These are phyloP conservation scores for Cystobasidiaceae sp. DNA, from an alignment of 1,284 basidiomycete genomes.

Conservation along the genomic window DNA sequence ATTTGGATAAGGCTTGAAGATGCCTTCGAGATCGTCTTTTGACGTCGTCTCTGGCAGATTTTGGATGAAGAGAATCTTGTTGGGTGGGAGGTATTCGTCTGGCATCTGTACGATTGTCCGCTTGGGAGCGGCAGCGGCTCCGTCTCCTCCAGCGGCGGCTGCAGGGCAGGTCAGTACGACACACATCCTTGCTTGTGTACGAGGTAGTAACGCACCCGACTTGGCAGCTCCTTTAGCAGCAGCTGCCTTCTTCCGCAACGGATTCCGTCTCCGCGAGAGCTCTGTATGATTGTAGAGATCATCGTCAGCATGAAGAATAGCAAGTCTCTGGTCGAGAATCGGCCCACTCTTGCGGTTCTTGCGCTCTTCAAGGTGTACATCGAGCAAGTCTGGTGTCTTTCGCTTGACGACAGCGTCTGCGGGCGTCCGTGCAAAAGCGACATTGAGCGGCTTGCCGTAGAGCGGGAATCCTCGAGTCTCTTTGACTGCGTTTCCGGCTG, in stretches of 20 bases:
- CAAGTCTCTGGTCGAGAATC: background rate
- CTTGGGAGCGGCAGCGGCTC: constrained; percentile 32
- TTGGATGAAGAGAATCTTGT: constrained; percentile 97
- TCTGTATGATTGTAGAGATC: constrained; percentile 51
- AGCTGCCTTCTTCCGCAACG: constrained; percentile 73
- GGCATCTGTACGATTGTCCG: constrained; percentile 60
- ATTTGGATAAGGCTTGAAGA: constrained; percentile 88
- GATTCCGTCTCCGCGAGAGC: constrained; percentile 74
- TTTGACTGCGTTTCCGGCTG: constrained; percentile 78
- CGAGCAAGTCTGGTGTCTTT: constrained; percentile 59
- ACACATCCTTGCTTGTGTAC: too few species aligned
- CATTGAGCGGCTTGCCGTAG: constrained; percentile 96
- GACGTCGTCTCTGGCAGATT: constrained; percentile 81
- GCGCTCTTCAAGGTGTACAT: constrained; percentile 67
- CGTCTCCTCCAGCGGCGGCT: constrained; percentile 64
- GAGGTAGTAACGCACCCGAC: constrained; percentile 32
- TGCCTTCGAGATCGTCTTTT: constrained; percentile 77
- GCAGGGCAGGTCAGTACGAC: background rate
- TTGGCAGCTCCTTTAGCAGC: constrained; percentile 66
- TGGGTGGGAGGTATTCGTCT: constrained; percentile 98
- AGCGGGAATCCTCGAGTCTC: constrained; percentile 92
- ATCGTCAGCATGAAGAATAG: constrained; percentile 4
- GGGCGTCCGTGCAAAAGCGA: constrained; percentile 79
- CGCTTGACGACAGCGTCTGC: constrained; percentile 83
- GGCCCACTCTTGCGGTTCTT: constrained; percentile 70